These are phyloP conservation scores for Picochlorum sp. DNA, from an alignment of 139 green algal species.

Conservation along the genomic window DNA sequence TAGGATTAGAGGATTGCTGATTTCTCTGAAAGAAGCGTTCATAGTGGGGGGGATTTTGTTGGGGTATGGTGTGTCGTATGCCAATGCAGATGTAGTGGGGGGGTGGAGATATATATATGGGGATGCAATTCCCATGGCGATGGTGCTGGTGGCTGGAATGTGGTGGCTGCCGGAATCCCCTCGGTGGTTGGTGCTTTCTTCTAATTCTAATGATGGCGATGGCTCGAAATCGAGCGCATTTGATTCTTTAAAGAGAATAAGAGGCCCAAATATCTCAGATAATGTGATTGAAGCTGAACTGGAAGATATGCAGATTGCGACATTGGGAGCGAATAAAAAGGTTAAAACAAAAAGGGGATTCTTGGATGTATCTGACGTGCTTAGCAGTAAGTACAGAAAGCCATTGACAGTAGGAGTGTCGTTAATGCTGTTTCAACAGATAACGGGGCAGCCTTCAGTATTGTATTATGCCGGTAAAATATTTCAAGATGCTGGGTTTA, in stretches of 20 bases:
- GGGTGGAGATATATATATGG: slow-evolving; percentile 78
- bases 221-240: no score
- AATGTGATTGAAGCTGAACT: not conserved
- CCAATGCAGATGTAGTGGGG: slow-evolving; percentile 28
- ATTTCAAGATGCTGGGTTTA: slow-evolving; percentile 62
- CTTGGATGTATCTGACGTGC: not conserved
- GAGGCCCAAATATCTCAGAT: not conserved
- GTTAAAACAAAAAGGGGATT: not conserved
- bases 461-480: slow-evolving; percentile 80
- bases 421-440: slow-evolving; percentile 80
- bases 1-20: slow-evolving; percentile 58
- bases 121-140: slow-evolving; percentile 23
- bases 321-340: not conserved
- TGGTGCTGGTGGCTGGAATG: slow-evolving; percentile 20
- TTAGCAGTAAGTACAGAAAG: slow-evolving; percentile 24
- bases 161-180: slow-evolving; percentile 69
- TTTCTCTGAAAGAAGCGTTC: slow-evolving; percentile 71
- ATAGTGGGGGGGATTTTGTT: slow-evolving; percentile 82
- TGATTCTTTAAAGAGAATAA: no score
- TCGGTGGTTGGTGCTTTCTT: slow-evolving; percentile 63
- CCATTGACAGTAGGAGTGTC: slow-evolving; percentile 47
- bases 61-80: slow-evolving; percentile 30
- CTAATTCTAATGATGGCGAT: no score
- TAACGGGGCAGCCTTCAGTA: slow-evolving; percentile 87
- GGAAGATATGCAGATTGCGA: slow-evolving; percentile 7